Evolutionary conservation across 2,329 filamentous ascomycete species (phyloP).

Genomic region (Colletotrichum echinochloae): DNA sequence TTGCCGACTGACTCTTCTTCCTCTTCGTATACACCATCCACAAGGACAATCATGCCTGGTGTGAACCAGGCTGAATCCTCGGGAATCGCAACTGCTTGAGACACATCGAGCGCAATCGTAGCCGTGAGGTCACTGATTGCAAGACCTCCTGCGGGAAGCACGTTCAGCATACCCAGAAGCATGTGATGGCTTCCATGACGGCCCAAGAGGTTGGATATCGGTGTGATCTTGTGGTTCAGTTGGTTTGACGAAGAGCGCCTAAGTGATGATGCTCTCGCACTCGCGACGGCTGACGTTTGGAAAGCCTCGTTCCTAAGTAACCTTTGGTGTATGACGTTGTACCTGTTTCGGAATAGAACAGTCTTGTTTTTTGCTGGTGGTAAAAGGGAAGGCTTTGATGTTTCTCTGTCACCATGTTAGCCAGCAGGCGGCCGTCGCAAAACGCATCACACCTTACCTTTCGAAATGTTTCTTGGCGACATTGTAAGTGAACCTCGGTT

Average conservation of each 20-base stretch:
- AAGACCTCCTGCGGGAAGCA: constrained; percentile 84
- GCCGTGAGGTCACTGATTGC: constrained; percentile 89
- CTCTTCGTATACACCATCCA: constrained; percentile 97
- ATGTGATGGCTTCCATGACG: constrained; percentile 87
- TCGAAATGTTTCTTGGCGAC: constrained; percentile 91
- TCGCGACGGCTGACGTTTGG: constrained; percentile 81
- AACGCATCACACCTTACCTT: constrained; percentile 58
- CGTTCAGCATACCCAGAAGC: constrained; percentile 83
- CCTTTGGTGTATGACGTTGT: constrained; percentile 91
- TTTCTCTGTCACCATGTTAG: constrained; percentile 60
- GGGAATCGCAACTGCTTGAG: constrained; percentile 83
- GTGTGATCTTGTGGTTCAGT: constrained; percentile 87
- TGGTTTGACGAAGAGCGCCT: constrained; percentile 71
- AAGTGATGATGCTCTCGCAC: constrained; percentile 65
- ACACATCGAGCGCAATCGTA: constrained; percentile 85
- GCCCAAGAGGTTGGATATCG: constrained; percentile 80
- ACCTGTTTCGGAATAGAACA: constrained; percentile 86
- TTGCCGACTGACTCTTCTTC: constrained; percentile 80
- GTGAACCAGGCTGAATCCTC: constrained; percentile 91
- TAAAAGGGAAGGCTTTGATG: constrained; percentile 75
- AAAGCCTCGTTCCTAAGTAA: constrained; percentile 94
- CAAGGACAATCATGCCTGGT: constrained; percentile 94
- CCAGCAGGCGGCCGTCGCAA: neutral
- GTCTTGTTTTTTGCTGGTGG: constrained; percentile 86
- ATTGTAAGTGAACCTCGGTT: constrained; percentile 84